These are phyloP conservation scores for Amylocystis lapponica DNA, from an alignment of 768 basidiomycete genomes.

Conservation along the genomic window DNA sequence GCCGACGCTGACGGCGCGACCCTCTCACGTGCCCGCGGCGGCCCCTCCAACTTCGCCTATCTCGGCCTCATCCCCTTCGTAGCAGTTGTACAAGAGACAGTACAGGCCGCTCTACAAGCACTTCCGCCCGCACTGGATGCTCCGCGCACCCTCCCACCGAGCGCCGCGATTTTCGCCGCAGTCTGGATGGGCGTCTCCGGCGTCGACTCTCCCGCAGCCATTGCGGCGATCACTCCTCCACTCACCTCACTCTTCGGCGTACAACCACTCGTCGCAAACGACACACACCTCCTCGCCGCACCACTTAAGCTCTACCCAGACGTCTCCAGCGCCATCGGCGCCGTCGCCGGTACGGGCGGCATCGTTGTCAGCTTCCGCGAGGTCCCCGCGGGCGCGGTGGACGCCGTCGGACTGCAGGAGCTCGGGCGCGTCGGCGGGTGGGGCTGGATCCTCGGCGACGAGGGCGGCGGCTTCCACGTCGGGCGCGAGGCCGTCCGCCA, in stretches of 20 bases:
- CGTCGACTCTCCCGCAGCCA: conserved; percentile 65
- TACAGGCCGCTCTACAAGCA: conserved; percentile 48
- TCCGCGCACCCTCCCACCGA: conserved; percentile 18
- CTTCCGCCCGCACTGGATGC: conserved; percentile 31
- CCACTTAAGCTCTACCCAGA: conserved; percentile 61
- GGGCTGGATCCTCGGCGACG: conserved; percentile 84
- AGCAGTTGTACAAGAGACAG: conserved; percentile 43
- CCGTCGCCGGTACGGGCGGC: conserved; percentile 79
- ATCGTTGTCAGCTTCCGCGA: conserved; percentile 58
- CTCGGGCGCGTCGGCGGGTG: conserved; percentile 72
- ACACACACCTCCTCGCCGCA: conserved; percentile 79
- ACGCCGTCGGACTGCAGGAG: conserved; percentile 42
- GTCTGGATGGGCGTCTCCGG: conserved; percentile 86
- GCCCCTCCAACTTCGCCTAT: conserved; percentile 85
- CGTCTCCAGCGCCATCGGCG: conserved; percentile 58
- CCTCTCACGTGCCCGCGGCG: conserved; percentile 61
- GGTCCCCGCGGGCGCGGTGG: conserved; percentile 6
- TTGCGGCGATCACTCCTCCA: conserved; percentile 46
- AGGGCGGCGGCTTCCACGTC: conserved; percentile 77
- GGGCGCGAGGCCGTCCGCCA: conserved; percentile 72
- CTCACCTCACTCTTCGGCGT: conserved; percentile 56
- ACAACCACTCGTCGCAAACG: conserved; percentile 63
- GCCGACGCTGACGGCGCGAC: conserved; percentile 51
- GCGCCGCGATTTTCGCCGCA: conserved; percentile 41
- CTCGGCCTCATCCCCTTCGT: conserved; percentile 60